Evolutionary conservation across 768 basidiomycete species (phyloP), one percentile per base, ranked within the genome.

Genomic region (Pholiota conissans): DNA sequence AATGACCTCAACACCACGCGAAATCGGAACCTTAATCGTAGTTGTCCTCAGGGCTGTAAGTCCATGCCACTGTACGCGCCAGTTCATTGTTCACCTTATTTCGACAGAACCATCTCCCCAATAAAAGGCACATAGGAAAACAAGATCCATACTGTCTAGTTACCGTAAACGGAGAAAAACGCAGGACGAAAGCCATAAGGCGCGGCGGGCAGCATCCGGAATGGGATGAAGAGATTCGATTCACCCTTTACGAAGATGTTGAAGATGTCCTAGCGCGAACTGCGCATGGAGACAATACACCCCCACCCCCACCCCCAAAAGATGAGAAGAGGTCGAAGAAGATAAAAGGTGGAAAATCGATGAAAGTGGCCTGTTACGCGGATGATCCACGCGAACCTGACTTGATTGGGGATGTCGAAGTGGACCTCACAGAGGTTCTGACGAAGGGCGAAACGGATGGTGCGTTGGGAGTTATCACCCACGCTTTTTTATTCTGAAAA

Each of bases 211-310:
- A 99, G 71, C 95, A 97, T 71, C 97, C 97, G 5, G 94, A 94
- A 74, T 99, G 97, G 95, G 97, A 99, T 69, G 95, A 97, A 66
- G 97, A 99, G 74, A 79, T 98, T 67, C 88, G 97, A 40, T 98
- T 98, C 73, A 87, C 89, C 24, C 77, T 99, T 45, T 84, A 79
- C 61, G 95, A 98, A 68, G 93, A 93, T 61, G 73, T 76, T 29
- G 79, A 83, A 28, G 84, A 81, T 62, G 76, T 78, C n/a, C 72
- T 78, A 39, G 75, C 79, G 34, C 73, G 77, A 61, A 74, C 74
- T 51, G 73, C 73, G 8, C 63, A 65, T 47, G 72, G 65, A 24
- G 72, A 79, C 55, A 74, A 78, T 10, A 77, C 80, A 10, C 86
- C 90, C 13, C 90, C 91, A 0, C 85, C 83, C 2, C 79, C 80